Evolutionary conservation across 2,329 filamentous ascomycete species (phyloP).

Genomic region (Cladophialophora carrionii): DNA sequence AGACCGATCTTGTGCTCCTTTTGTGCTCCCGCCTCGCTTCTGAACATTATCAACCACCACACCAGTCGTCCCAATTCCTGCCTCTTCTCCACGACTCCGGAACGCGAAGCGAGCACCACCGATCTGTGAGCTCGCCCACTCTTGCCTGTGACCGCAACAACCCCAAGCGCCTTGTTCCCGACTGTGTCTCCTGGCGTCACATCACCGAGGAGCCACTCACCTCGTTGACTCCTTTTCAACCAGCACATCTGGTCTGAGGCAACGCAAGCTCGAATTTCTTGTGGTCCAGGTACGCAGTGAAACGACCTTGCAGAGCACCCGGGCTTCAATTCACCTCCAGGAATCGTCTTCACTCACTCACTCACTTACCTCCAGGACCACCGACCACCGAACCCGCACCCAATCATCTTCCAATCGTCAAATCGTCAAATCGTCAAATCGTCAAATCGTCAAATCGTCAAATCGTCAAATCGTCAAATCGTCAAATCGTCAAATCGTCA

Average conservation of each 20-base stretch:
- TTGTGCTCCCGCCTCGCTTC: slow-evolving; percentile 12
- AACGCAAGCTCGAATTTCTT: neutral
- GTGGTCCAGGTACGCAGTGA: neutral
- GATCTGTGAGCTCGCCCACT: neutral
- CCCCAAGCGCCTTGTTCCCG: neutral
- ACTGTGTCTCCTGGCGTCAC: neutral
- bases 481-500: too few species aligned
- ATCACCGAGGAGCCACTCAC: neutral
- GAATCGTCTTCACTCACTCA: neutral
- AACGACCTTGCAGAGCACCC: neutral
- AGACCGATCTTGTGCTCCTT: slow-evolving; percentile 26
- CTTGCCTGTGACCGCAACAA: neutral
- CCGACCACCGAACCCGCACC: neutral
- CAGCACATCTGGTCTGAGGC: neutral
- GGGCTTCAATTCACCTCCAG: neutral
- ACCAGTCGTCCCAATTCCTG: neutral
- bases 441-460: too few species aligned
- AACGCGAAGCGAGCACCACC: neutral
- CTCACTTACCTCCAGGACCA: neutral
- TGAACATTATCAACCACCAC: neutral
- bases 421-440: too few species aligned
- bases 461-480: too few species aligned
- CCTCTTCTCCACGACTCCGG: slow-evolving; percentile 1
- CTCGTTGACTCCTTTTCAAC: neutral
- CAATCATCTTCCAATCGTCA: neutral